phyloP scores from a whole-genome alignment of 805 yeast genomes.

The Lipomyces sp. region DNA sequence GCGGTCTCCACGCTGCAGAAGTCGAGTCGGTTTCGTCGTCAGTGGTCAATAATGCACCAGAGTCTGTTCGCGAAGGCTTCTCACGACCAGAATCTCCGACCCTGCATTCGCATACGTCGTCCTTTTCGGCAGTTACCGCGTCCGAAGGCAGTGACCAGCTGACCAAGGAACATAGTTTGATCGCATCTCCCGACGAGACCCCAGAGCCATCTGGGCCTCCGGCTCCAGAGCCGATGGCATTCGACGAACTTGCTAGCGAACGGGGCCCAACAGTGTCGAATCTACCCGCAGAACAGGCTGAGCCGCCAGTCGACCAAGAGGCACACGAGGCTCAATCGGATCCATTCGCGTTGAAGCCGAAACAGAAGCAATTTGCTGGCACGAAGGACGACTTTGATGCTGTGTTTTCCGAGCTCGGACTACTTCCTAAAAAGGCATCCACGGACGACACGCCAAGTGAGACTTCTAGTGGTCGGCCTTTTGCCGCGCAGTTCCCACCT shows the following conservation, averaged over 20 bases:
- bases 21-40: constrained; percentile 75
- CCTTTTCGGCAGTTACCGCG: constrained; percentile 37
- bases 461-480: not conserved
- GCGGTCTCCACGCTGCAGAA: constrained; percentile 21
- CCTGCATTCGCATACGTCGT: constrained; percentile 44
- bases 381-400: constrained; percentile 37
- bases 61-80: constrained; percentile 70
- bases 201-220: not conserved
- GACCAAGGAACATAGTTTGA: constrained; percentile 12
- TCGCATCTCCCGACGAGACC: not conserved
- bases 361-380: constrained; percentile 23
- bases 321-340: constrained; percentile 25
- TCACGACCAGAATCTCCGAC: constrained; percentile 51
- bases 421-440: constrained; percentile 21
- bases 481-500: constrained; percentile 40
- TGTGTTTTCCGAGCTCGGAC: constrained; percentile 28
- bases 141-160: constrained; percentile 35
- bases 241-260: not conserved
- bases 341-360: constrained; percentile 21
- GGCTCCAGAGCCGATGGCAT: not conserved
- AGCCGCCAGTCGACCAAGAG: constrained; percentile 14
- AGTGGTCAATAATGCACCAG: constrained; percentile 89
- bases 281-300: constrained; percentile 22
- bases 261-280: constrained; percentile 5
- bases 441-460: not conserved